phyloP scores from a whole-genome alignment of 2,329 filamentous ascomycete genomes.

The Aspergillus aculeatus region DNA sequence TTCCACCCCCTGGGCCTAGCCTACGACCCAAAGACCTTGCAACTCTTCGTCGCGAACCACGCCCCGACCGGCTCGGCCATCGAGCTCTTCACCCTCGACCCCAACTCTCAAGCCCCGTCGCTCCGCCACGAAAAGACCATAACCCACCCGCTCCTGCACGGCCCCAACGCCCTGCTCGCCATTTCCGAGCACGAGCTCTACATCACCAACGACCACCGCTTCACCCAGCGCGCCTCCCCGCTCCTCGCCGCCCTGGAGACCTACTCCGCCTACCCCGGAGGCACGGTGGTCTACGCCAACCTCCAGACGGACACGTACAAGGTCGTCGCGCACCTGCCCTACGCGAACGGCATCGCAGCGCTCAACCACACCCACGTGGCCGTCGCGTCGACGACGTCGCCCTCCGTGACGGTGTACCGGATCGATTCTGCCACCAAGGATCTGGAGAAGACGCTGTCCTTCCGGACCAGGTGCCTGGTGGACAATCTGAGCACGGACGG shows the following conservation, averaged over 20 bases:
- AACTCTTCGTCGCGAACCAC: slow-evolving; percentile 19
- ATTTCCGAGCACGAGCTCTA: slow-evolving; percentile 14
- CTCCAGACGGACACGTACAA: slow-evolving; percentile 6
- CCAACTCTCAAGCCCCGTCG: background rate
- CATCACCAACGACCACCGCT: slow-evolving; percentile 20
- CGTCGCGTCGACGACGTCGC: slow-evolving; percentile 8
- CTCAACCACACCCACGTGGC: slow-evolving; percentile 15
- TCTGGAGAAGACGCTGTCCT: background rate
- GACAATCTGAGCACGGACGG: slow-evolving; percentile 16
- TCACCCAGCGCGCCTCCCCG: slow-evolving; percentile 1
- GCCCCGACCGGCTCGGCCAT: slow-evolving; percentile 13
- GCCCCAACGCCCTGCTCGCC: slow-evolving; percentile 16
- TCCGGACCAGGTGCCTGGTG: slow-evolving; percentile 13
- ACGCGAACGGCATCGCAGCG: slow-evolving; percentile 15
- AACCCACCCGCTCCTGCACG: slow-evolving; percentile 7
- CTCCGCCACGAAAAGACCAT: slow-evolving; percentile 9
- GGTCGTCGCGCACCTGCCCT: slow-evolving; percentile 15
- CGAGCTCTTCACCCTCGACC: slow-evolving; percentile 16
- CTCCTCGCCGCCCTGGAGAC: slow-evolving; percentile 10
- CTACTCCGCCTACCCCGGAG: slow-evolving; percentile 11
- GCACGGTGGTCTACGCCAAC: slow-evolving; percentile 12
- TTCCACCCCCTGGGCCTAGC: slow-evolving; percentile 20
- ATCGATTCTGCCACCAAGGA: background rate
- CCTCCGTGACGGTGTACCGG: slow-evolving; percentile 4
- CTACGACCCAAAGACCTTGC: slow-evolving; percentile 11